Conservation (phyloP, 768 basidiomycete species). For the Tylopilus felleus region DNA sequence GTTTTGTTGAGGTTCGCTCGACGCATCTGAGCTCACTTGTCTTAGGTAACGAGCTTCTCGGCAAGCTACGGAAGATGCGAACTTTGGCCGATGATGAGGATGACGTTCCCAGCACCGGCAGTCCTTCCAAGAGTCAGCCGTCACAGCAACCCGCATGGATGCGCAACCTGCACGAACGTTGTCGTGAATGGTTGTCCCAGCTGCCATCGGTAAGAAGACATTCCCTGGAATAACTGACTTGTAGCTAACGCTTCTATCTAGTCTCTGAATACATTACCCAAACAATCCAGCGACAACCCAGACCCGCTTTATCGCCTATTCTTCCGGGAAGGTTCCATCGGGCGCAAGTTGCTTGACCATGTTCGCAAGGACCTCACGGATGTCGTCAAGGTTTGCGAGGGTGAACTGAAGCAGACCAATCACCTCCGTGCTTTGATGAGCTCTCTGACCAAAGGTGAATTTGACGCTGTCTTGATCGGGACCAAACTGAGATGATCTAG, state of each 20-base stretch:
- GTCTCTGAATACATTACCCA: slow-evolving; percentile 63
- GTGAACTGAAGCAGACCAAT: slow-evolving; percentile 92
- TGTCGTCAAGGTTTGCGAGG: slow-evolving; percentile 81
- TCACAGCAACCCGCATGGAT: slow-evolving; percentile 94
- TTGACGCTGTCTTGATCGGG: neutral
- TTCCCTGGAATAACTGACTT: neutral
- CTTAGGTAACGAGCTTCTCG: slow-evolving; percentile 74
- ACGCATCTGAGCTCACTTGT: slow-evolving; percentile 4
- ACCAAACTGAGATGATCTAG: slow-evolving; percentile 39
- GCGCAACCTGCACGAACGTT: slow-evolving; percentile 76
- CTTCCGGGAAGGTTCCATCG: slow-evolving; percentile 81
- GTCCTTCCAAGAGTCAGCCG: slow-evolving; percentile 58
- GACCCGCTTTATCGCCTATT: slow-evolving; percentile 91
- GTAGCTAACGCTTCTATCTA: slow-evolving; percentile 29
- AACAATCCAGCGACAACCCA: slow-evolving; percentile 63
- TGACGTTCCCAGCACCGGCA: slow-evolving; percentile 46
- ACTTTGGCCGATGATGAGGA: slow-evolving; percentile 86
- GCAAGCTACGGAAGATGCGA: slow-evolving; percentile 91
- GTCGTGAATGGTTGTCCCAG: slow-evolving; percentile 76
- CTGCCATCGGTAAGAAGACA: slow-evolving; percentile 63
- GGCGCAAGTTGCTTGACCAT: slow-evolving; percentile 69
- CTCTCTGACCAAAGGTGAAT: slow-evolving; percentile 79
- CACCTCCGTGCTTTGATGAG: slow-evolving; percentile 91
- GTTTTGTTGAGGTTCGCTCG: slow-evolving; percentile 7
- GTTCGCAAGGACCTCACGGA: slow-evolving; percentile 80